Conservation (phyloP, 2,329 filamentous ascomycete species). For the Botryotinia calthae region DNA sequence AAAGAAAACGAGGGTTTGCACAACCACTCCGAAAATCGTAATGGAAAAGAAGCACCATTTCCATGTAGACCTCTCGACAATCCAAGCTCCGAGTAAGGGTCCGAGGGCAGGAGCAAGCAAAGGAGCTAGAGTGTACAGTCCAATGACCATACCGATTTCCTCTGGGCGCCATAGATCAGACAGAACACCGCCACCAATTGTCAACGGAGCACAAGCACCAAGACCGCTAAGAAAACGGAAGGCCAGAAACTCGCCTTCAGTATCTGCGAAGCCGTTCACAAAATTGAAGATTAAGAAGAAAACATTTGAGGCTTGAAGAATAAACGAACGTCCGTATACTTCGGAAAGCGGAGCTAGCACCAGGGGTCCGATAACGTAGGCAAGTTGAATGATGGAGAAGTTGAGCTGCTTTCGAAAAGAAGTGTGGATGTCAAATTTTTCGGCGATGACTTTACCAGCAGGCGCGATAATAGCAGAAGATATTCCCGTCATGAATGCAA, state of each 20-base stretch:
- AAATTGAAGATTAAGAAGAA: slow-evolving; percentile 45
- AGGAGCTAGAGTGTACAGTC: slow-evolving; percentile 32
- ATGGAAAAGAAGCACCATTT: slow-evolving; percentile 37
- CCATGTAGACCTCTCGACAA: slow-evolving; percentile 48
- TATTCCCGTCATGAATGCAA: slow-evolving; percentile 40
- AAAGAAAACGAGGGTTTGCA: background rate
- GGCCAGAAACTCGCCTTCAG: slow-evolving; percentile 49
- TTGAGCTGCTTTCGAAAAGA: background rate
- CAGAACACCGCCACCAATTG: slow-evolving; percentile 54
- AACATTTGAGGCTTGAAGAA: slow-evolving; percentile 34
- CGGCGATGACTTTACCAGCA: slow-evolving; percentile 48
- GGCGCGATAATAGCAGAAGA: slow-evolving; percentile 51
- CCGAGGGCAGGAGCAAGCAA: slow-evolving; percentile 24
- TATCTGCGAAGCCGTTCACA: slow-evolving; percentile 49
- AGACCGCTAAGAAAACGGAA: slow-evolving; percentile 62
- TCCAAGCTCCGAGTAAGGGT: slow-evolving; percentile 50
- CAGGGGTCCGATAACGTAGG: slow-evolving; percentile 54
- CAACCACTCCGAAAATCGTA: slow-evolving; percentile 38
- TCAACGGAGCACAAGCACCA: slow-evolving; percentile 55
- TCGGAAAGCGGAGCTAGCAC: slow-evolving; percentile 60
- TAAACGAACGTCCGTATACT: slow-evolving; percentile 49
- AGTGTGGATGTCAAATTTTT: background rate
- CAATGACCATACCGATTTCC: slow-evolving; percentile 44
- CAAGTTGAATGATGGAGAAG: slow-evolving; percentile 5
- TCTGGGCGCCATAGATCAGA: slow-evolving; percentile 47